Percentiles rank a stretch among this genome's conserved stretches.
Evolutionary conservation across 1,284 basidiomycete genomes (phyloP).

Genomic region (Wolfiporia cocos): DNA sequence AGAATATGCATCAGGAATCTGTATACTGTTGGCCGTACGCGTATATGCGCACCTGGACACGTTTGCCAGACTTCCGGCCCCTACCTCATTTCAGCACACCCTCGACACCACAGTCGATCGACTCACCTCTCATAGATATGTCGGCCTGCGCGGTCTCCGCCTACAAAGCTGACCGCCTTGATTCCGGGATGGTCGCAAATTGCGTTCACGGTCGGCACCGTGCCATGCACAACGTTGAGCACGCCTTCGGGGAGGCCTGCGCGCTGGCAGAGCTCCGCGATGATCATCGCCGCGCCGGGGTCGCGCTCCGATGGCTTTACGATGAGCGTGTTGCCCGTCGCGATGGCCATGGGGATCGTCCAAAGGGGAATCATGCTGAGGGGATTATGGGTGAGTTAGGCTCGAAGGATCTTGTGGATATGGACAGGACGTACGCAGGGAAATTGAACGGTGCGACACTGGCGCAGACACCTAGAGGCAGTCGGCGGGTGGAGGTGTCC

Average conservation of each 20-base stretch:
- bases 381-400: background rate
- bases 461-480: slow-evolving; percentile 78
- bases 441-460: slow-evolving; percentile 93
- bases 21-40: slow-evolving; percentile 3
- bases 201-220: slow-evolving; percentile 85
- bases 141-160: slow-evolving; percentile 88
- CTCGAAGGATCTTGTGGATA: slow-evolving; percentile 1
- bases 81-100: slow-evolving; percentile 30
- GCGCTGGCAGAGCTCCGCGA: slow-evolving; percentile 87
- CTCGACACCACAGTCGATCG: background rate
- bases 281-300: slow-evolving; percentile 96
- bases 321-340: slow-evolving; percentile 93
- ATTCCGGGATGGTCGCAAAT: slow-evolving; percentile 91
- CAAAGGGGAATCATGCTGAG: slow-evolving; percentile 93
- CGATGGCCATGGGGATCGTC: slow-evolving; percentile 86
- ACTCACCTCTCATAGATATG: slow-evolving; percentile 86
- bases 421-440: slow-evolving; percentile 58
- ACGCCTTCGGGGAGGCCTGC: slow-evolving; percentile 82
- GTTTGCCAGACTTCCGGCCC: slow-evolving; percentile 83
- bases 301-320: slow-evolving; percentile 96
- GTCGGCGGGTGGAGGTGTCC: slow-evolving; percentile 85
- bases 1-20: background rate
- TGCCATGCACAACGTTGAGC: slow-evolving; percentile 87
- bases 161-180: slow-evolving; percentile 97
- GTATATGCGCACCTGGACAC: slow-evolving; percentile 62